These are phyloP conservation scores for Zasmidium cellare DNA, from an alignment of 2,329 filamentous ascomycete genomes.

Conservation along the genomic window DNA sequence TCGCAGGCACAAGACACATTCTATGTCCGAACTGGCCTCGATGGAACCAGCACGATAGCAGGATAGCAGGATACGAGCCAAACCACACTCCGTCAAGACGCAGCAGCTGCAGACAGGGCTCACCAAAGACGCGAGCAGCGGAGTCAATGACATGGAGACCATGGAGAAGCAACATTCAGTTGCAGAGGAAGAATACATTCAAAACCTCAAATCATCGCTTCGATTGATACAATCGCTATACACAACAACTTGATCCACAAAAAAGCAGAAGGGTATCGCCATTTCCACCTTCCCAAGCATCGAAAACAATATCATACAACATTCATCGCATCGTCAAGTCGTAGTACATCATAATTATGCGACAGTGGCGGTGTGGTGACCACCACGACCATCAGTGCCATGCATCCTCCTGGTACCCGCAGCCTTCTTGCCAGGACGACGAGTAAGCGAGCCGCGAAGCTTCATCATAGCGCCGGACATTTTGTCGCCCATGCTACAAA, in stretches of 20 bases:
- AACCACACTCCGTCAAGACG: too few species aligned
- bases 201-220: neutral
- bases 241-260: neutral
- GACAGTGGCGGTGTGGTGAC: neutral
- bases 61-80: too few species aligned
- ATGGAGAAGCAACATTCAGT: too few species aligned
- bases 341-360: too few species aligned
- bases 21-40: too few species aligned
- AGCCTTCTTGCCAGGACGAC: slow-evolving; percentile 67
- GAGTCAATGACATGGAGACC: too few species aligned
- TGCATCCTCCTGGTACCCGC: slow-evolving; percentile 37
- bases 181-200: neutral
- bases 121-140: too few species aligned
- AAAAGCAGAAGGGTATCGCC: neutral
- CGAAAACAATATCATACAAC: neutral
- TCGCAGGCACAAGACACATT: too few species aligned
- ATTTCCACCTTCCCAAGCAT: neutral
- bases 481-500: slow-evolving; percentile 65
- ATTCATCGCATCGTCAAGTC: too few species aligned
- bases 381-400: slow-evolving; percentile 36
- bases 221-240: neutral
- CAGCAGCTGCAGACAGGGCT: too few species aligned
- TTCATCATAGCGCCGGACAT: slow-evolving; percentile 73
- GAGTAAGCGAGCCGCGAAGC: slow-evolving; percentile 68
- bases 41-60: too few species aligned